Base-by-base conservation (phyloP, 495 filamentous ascomycete species). In the Neurospora tetrasperma region DNA sequence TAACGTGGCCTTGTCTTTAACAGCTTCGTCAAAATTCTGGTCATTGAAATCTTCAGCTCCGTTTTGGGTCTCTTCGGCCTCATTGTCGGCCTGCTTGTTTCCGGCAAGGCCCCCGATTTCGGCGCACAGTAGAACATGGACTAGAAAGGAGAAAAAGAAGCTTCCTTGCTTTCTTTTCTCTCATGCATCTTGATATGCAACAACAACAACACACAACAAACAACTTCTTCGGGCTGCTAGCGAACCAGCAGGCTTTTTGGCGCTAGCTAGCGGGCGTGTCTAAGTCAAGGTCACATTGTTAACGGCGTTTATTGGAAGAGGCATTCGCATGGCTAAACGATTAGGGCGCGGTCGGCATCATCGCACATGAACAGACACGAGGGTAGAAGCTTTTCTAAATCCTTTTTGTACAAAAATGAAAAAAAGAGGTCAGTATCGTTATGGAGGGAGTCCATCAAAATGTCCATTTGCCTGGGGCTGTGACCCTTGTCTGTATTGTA, bases 1-100 rank as follows among this genome's bases (percentile, higher is more conserved):
- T 83, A 76, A 82, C 76, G n/a, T 69, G 27, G 2, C 8, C 4
- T 69, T 66, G 16, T 73, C 68, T 18, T 9, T 4, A 16, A 75
- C 72, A 97, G 94, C 69, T 99, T 99, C 84, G 94, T 99, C 82
- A 97, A 97, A 85, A 97, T 98, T 77, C 90, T 99, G 48, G 94
- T 99, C 75, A 94, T 99, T 77, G 96, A 99, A 83, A 99, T 99
- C 81, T 99, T 99, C 86, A 98, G 96, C 79, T 98, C 96, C 8
- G 94, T 99, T 23, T 86, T 99, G 18, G 96, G 96, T 71, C 87
- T 99, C n/a, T 99, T 99, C 79, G 96, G 96, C 71, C 85, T 99
- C 71, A 99, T 99, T 80, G 88, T 98, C 76, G 96, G 96, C 46
- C 85, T 99, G 66, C 85, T 99, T 78, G 86, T 98, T 38, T 91